A percentile compares a stretch with the other conserved stretches of the same genome.
These are phyloP conservation scores for Saccharomycopsis sp. DNA, from an alignment of 805 yeast genomes.

Conservation along the genomic window DNA sequence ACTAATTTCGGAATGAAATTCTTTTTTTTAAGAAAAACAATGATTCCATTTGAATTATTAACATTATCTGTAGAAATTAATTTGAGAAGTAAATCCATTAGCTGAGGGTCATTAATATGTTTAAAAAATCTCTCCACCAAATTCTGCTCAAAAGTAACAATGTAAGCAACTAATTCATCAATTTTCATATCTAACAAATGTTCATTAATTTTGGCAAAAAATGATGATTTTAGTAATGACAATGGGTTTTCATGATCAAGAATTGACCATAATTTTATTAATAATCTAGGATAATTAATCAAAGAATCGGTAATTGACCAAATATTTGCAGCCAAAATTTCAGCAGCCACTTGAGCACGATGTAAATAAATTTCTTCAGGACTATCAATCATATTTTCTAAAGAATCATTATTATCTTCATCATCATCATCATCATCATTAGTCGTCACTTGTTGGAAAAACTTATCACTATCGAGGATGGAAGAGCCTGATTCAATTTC, in stretches of 20 bases:
- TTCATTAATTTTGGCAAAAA: conserved; percentile 86
- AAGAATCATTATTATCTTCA: conserved; percentile 18
- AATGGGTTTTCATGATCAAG: conserved; percentile 59
- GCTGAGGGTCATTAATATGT: conserved; percentile 86
- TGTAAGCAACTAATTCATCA: conserved; percentile 57
- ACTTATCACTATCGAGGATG: conserved; percentile 68
- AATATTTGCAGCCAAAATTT: conserved; percentile 80
- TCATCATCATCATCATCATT: conserved; percentile 18
- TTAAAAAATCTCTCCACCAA: conserved; percentile 72
- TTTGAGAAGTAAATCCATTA: conserved; percentile 86
- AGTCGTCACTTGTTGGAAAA: conserved; percentile 39
- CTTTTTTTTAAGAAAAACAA: conserved; percentile 66
- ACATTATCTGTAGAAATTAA: conserved; percentile 90
- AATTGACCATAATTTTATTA: conserved; percentile 70
- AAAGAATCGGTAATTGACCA: conserved; percentile 91
- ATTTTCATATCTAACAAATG: conserved; percentile 82
- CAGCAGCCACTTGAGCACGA: conserved; percentile 70
- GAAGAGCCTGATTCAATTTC: conserved; percentile 45
- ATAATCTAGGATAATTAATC: conserved; percentile 57
- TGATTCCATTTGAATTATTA: conserved; percentile 78
- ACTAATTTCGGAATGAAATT: conserved; percentile 63
- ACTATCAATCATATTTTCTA: conserved; percentile 23
- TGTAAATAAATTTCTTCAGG: conserved; percentile 29
- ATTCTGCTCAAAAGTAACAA: conserved; percentile 47
- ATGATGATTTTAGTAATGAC: conserved; percentile 70